Percentiles rank a stretch among this genome's conserved stretches.
phyloP scores from a whole-genome alignment of 805 yeast genomes.

The Candida ovalis region DNA sequence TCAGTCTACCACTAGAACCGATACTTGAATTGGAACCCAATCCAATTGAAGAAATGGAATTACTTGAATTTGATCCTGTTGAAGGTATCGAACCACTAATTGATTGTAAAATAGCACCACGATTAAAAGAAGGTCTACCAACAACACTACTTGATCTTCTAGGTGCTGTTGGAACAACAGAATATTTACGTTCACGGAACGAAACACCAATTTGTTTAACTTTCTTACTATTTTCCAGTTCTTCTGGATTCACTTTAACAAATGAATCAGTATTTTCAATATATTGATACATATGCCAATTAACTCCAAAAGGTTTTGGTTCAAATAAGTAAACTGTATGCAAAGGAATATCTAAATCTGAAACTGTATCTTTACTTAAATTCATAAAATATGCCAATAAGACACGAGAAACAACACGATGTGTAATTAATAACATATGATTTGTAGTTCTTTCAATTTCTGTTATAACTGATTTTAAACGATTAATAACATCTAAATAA shows the following conservation, averaged over 20 bases:
- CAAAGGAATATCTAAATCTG: constrained; percentile 88
- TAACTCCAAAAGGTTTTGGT: constrained; percentile 93
- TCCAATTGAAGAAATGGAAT: neutral
- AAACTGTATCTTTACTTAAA: constrained; percentile 71
- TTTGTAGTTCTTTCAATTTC: constrained; percentile 91
- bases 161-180: constrained; percentile 77
- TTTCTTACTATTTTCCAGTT: constrained; percentile 49
- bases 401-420: constrained; percentile 87
- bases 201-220: constrained; percentile 70
- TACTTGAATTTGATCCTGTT: neutral
- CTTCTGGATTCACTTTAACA: constrained; percentile 48
- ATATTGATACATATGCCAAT: constrained; percentile 86
- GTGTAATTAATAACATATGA: constrained; percentile 78
- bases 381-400: constrained; percentile 86
- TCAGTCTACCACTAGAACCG: neutral
- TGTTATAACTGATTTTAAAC: constrained; percentile 84
- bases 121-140: neutral
- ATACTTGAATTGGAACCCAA: neutral
- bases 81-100: neutral
- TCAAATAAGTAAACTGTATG: constrained; percentile 89
- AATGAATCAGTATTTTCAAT: constrained; percentile 79
- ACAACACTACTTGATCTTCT: constrained; percentile 15
- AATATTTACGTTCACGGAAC: constrained; percentile 63
- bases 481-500: constrained; percentile 85
- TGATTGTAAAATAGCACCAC: neutral